Percentiles rank a stretch among this genome's conserved stretches.
Evolutionary conservation across 208 protist genomes (phyloP).

Genomic region (Kentomonas sorsogonicus): DNA sequence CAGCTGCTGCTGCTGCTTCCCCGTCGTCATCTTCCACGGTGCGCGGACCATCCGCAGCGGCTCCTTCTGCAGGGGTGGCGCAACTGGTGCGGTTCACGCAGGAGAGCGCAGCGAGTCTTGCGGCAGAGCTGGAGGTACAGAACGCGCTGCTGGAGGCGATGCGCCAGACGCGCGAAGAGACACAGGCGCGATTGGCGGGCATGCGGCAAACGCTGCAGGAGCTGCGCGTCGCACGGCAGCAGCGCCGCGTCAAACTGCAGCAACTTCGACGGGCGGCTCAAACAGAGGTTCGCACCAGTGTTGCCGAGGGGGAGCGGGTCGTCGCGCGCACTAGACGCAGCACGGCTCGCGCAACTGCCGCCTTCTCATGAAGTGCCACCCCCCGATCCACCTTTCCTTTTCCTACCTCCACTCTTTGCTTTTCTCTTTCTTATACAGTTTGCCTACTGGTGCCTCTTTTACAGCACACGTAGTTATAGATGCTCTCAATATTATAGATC

Average conservation of each 20-base stretch:
- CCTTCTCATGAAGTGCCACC: too few relatives aligned
- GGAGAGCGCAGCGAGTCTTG: slow-evolving; percentile 15
- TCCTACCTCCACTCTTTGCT: too few relatives aligned
- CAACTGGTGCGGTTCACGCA: slow-evolving; percentile 10
- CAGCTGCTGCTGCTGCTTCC: neutral
- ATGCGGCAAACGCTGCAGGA: slow-evolving; percentile 20
- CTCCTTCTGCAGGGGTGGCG: slow-evolving; percentile 5
- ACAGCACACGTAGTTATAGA: too few relatives aligned
- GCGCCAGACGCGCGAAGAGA: slow-evolving; percentile 15
- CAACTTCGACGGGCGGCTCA: slow-evolving; percentile 31
- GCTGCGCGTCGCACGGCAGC: slow-evolving; percentile 20
- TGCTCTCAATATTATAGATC: neutral
- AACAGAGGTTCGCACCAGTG: too few relatives aligned
- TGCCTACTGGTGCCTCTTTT: too few relatives aligned
- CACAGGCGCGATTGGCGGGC: slow-evolving; percentile 17
- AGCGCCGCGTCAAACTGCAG: slow-evolving; percentile 37
- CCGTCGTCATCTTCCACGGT: neutral
- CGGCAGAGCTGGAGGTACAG: slow-evolving; percentile 23
- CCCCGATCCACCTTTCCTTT: too few relatives aligned
- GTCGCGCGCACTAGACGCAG: too few relatives aligned
- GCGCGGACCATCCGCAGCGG: neutral
- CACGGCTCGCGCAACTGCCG: too few relatives aligned
- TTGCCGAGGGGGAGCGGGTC: too few relatives aligned
- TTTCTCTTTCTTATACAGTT: too few relatives aligned
- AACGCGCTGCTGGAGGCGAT: slow-evolving; percentile 22